phyloP scores from a whole-genome alignment of 768 basidiomycete species.

The Boletus vermiculosoides region DNA sequence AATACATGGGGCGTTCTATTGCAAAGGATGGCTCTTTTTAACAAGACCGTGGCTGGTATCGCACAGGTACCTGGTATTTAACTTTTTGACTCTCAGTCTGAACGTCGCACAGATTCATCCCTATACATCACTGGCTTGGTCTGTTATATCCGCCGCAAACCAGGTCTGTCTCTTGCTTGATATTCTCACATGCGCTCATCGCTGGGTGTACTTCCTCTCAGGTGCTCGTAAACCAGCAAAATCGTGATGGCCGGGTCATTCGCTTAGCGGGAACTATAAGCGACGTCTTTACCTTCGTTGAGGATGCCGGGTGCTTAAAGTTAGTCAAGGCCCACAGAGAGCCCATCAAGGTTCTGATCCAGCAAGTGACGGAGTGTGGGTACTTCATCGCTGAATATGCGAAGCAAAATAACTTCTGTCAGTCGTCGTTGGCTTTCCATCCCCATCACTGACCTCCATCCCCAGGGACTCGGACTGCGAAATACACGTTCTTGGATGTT shows the following conservation, averaged over 20 bases:
- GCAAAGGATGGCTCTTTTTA: conserved; percentile 12
- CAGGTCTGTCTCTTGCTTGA: conserved; percentile 3
- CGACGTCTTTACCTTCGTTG: conserved; percentile 12
- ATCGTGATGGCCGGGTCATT: conserved; percentile 15
- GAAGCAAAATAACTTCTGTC: conserved; percentile 18
- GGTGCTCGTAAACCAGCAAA: conserved; percentile 20
- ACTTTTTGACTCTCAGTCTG: background rate
- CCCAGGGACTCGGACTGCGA: conserved; percentile 15
- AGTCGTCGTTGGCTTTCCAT: background rate
- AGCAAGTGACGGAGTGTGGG: conserved; percentile 24
- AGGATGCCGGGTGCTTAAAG: conserved; percentile 10
- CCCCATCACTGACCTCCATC: background rate
- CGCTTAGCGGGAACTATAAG: conserved; percentile 19
- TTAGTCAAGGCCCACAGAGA: conserved; percentile 6
- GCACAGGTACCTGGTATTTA: conserved; percentile 10
- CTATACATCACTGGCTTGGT: conserved; percentile 19
- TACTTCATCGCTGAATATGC: conserved; percentile 25
- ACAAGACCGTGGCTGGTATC: conserved; percentile 10
- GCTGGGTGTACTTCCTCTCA: background rate
- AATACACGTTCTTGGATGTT: conserved; percentile 18
- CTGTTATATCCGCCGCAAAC: conserved; percentile 23
- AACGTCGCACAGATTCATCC: conserved; percentile 17
- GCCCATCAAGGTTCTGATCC: conserved; percentile 12
- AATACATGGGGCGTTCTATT: conserved; percentile 17
- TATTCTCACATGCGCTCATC: background rate